These are phyloP conservation scores for Beauveria medogensis DNA, from an alignment of 2,329 filamentous ascomycete genomes.

Conservation along the genomic window DNA sequence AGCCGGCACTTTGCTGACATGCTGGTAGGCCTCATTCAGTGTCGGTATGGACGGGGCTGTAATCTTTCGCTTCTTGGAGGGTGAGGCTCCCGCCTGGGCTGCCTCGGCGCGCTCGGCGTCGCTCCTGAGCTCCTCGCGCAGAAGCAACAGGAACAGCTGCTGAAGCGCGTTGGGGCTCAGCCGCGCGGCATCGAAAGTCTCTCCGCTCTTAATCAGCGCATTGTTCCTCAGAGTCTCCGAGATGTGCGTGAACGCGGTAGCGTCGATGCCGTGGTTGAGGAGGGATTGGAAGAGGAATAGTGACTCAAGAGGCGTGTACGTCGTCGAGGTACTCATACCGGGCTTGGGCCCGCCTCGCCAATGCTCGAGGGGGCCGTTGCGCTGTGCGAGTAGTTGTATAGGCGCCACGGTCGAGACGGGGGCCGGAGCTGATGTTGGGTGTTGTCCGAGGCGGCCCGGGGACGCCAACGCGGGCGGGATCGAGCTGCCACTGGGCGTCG, in stretches of 20 bases:
- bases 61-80: conserved; percentile 68
- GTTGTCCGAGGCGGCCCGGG: not conserved
- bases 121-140: conserved; percentile 62
- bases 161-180: conserved; percentile 71
- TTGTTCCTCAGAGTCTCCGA: conserved; percentile 70
- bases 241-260: conserved; percentile 60
- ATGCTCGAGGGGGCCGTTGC: conserved; percentile 46
- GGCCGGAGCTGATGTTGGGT: not conserved
- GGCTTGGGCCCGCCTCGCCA: conserved; percentile 44
- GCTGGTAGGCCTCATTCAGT: conserved; percentile 57
- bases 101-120: conserved; percentile 35
- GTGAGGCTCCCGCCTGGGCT: conserved; percentile 30
- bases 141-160: conserved; percentile 65
- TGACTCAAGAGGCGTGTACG: conserved; percentile 79
- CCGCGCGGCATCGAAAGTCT: conserved; percentile 63
- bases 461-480: conserved; percentile 1
- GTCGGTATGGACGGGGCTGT: conserved; percentile 55
- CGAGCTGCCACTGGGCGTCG: not conserved
- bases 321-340: conserved; percentile 49
- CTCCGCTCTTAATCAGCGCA: conserved; percentile 60
- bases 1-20: conserved; percentile 59
- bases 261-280: conserved; percentile 56
- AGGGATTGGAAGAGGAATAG: conserved; percentile 79
- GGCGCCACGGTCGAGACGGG: conserved; percentile 40
- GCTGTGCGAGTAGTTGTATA: conserved; percentile 44